Evolutionary conservation across 2,329 filamentous ascomycete species (phyloP).

Genomic region (Gremmenia infestans): DNA sequence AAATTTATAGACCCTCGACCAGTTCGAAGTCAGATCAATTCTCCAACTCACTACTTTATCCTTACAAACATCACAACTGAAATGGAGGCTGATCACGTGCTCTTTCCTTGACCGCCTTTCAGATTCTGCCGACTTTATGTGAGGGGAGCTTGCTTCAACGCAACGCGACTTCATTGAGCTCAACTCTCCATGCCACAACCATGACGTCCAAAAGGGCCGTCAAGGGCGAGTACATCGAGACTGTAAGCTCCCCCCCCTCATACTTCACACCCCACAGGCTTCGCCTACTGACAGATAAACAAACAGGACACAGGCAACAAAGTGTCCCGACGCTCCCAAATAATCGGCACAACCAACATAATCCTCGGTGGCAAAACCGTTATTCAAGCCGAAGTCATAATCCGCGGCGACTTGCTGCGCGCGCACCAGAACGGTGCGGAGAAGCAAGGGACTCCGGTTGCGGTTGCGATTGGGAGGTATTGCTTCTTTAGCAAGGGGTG

Average conservation of each 20-base stretch:
- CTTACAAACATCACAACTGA: background rate
- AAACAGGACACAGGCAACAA: slow-evolving; percentile 93
- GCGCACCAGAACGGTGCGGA: slow-evolving; percentile 41
- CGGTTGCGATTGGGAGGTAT: slow-evolving; percentile 86
- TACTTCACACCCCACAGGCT: background rate
- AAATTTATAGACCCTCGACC: too few species aligned
- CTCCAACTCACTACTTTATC: too few species aligned
- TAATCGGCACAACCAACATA: slow-evolving; percentile 95
- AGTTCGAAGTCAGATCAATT: too few species aligned
- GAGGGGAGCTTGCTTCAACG: background rate
- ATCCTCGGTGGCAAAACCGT: slow-evolving; percentile 95
- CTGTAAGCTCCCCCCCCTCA: slow-evolving; percentile 50
- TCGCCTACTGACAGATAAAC: slow-evolving; percentile 1
- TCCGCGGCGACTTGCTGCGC: slow-evolving; percentile 79
- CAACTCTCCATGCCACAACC: slow-evolving; percentile 17
- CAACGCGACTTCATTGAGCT: background rate
- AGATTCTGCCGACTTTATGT: background rate
- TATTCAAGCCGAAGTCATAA: slow-evolving; percentile 90
- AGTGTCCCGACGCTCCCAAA: slow-evolving; percentile 84
- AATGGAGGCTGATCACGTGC: background rate
- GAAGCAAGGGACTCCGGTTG: slow-evolving; percentile 35
- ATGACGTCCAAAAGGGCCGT: slow-evolving; percentile 69
- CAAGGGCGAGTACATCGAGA: slow-evolving; percentile 96
- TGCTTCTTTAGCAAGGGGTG: slow-evolving; percentile 79
- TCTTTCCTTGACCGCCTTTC: background rate